A percentile compares a stretch with the other conserved stretches of the same genome.
phyloP scores from a whole-genome alignment of 176 grass and related monocot species.

The Paspalum vaginatum region DNA sequence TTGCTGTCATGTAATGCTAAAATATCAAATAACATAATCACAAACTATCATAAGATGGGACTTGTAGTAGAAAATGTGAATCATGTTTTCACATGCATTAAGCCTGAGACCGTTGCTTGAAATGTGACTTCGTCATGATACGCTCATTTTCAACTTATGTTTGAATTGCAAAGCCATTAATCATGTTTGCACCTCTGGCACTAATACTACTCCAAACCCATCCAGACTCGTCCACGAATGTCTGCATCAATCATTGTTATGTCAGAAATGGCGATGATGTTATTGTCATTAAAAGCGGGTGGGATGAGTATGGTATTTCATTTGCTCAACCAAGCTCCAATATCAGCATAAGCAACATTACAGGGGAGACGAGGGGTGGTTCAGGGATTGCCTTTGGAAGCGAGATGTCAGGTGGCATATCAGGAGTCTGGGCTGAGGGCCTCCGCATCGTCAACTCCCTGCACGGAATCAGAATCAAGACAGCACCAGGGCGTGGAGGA shows the following conservation, averaged over 20 bases:
- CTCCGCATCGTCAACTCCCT: constrained; percentile 71
- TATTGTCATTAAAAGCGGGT: constrained; percentile 92
- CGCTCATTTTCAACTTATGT: not conserved
- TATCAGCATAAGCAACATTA: constrained; percentile 79
- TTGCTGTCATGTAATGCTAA: not conserved
- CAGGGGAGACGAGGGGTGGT: constrained; percentile 62
- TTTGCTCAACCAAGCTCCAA: constrained; percentile 80
- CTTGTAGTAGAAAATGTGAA: not conserved
- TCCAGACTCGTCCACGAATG: constrained; percentile 74
- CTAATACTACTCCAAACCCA: constrained; percentile 29
- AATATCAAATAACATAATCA: not conserved
- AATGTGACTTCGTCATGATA: not conserved
- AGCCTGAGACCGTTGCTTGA: not conserved
- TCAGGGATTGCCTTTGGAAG: constrained; percentile 90
- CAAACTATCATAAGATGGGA: not conserved
- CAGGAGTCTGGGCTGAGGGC: constrained; percentile 60
- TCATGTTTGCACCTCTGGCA: constrained; percentile 2
- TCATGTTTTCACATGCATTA: not conserved
- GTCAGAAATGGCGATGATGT: constrained; percentile 75
- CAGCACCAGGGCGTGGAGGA: constrained; percentile 79
- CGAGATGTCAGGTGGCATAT: constrained; percentile 98
- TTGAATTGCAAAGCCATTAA: not conserved
- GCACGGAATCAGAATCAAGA: constrained; percentile 90
- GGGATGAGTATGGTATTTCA: constrained; percentile 96
- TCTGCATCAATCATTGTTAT: constrained; percentile 94